phyloP scores from a whole-genome alignment of 352 stramenopile genomes.

The Pythium guiyangense region DNA sequence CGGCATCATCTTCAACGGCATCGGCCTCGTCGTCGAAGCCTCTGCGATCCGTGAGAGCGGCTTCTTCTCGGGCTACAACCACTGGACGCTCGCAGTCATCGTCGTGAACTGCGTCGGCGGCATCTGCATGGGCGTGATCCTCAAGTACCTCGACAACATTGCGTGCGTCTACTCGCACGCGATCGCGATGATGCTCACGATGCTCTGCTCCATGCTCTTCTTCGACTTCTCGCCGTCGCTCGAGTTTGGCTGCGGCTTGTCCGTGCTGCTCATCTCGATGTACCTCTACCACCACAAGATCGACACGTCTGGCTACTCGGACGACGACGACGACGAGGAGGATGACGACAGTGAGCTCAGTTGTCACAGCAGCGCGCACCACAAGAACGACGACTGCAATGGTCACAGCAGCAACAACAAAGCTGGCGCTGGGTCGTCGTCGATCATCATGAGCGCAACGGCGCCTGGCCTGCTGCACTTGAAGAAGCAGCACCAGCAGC shows the following conservation, averaged over 20 bases:
- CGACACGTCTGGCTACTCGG: slow-evolving; percentile 14
- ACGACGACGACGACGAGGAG: background rate
- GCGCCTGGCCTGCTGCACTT: slow-evolving; percentile 27
- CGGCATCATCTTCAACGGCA: slow-evolving; percentile 76
- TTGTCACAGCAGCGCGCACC: slow-evolving; percentile 6
- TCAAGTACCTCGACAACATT: slow-evolving; percentile 91
- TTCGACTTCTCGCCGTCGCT: slow-evolving; percentile 79
- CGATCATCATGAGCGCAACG: background rate
- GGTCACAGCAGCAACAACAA: background rate
- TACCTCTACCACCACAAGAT: slow-evolving; percentile 86
- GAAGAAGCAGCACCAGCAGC: slow-evolving; percentile 43
- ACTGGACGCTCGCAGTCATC: slow-evolving; percentile 75
- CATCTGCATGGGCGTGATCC: slow-evolving; percentile 74
- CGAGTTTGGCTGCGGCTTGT: slow-evolving; percentile 79
- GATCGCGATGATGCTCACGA: slow-evolving; percentile 88
- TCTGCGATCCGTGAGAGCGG: slow-evolving; percentile 37
- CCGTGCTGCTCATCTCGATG: slow-evolving; percentile 81
- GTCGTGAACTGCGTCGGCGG: slow-evolving; percentile 69
- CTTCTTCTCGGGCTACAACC: slow-evolving; percentile 81
- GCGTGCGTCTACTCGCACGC: slow-evolving; percentile 81
- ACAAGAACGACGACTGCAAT: background rate
- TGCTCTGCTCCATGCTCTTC: slow-evolving; percentile 84
- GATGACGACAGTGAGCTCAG: background rate
- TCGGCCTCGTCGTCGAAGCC: slow-evolving; percentile 50
- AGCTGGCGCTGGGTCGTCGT: background rate